Percentiles rank a stretch among this genome's conserved stretches.
Evolutionary conservation across 257 asterid species (phyloP).

Genomic region (Solanum chmielewskii): DNA sequence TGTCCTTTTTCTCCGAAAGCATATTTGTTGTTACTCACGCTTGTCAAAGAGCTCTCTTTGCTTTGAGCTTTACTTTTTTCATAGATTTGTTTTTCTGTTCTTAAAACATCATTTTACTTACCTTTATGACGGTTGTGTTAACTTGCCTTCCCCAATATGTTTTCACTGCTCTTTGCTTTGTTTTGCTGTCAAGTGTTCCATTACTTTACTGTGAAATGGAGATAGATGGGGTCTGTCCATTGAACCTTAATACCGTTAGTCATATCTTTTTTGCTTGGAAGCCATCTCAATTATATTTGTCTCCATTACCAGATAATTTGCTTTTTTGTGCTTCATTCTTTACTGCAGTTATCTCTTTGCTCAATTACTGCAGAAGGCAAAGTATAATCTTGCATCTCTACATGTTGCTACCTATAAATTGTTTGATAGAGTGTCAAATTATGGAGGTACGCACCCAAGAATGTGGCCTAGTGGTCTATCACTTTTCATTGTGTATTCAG

Average conservation of each 20-base stretch:
- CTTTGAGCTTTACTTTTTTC: background rate
- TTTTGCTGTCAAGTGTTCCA: background rate
- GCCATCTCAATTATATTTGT: background rate
- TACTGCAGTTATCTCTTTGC: background rate
- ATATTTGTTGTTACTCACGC: background rate
- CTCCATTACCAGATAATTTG: background rate
- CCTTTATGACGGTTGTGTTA: background rate
- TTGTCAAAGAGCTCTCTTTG: background rate
- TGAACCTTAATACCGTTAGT: background rate
- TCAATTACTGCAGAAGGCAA: background rate
- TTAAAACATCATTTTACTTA: background rate
- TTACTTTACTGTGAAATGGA: background rate
- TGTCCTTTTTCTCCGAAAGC: background rate
- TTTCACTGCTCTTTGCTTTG: background rate
- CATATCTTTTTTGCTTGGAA: background rate
- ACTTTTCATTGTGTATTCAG: background rate
- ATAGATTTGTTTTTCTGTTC: background rate
- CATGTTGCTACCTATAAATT: background rate
- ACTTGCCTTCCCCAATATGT: background rate
- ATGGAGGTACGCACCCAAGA: background rate
- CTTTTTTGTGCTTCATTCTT: background rate
- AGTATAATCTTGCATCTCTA: background rate
- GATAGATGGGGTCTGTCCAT: background rate
- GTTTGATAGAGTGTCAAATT: background rate
- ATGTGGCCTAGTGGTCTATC: background rate